Percentiles rank a stretch among this genome's conserved stretches.
These are phyloP conservation scores for Monoraphidium neglectum DNA, from an alignment of 139 green algal species.

Conservation along the genomic window DNA sequence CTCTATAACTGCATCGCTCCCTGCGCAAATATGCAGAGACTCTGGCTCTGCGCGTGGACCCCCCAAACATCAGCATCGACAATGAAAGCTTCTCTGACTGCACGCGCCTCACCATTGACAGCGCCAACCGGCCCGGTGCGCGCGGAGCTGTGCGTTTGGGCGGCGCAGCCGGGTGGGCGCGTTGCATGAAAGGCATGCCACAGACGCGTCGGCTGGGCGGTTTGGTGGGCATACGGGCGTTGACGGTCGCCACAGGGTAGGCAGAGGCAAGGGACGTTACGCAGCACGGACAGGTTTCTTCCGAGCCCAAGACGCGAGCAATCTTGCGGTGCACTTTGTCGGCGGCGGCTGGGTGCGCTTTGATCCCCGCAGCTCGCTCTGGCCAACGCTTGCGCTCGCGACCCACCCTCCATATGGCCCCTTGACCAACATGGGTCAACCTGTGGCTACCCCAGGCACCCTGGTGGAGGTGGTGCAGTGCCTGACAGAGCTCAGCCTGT, in stretches of 20 bases:
- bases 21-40: conserved; percentile 1
- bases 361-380: too few relatives aligned
- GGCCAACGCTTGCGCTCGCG: too few relatives aligned
- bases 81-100: conserved; percentile 61
- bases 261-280: too few relatives aligned
- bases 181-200: not conserved
- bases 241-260: not conserved
- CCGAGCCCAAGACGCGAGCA: too few relatives aligned
- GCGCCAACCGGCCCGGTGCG: conserved; percentile 87
- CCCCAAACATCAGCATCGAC: conserved; percentile 80
- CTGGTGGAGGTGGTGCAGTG: conserved; percentile 85
- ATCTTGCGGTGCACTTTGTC: too few relatives aligned
- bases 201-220: not conserved
- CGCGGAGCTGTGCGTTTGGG: conserved; percentile 72
- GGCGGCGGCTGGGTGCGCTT: too few relatives aligned
- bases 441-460: conserved; percentile 19
- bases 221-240: not conserved
- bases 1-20: too few relatives aligned
- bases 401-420: too few relatives aligned
- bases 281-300: too few relatives aligned
- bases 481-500: conserved; percentile 91
- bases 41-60: conserved; percentile 49
- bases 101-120: conserved; percentile 87
- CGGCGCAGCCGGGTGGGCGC: not conserved
- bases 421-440: not conserved